phyloP scores from a whole-genome alignment of 73 alveolate genomes.

The Uronychia setigera region DNA sequence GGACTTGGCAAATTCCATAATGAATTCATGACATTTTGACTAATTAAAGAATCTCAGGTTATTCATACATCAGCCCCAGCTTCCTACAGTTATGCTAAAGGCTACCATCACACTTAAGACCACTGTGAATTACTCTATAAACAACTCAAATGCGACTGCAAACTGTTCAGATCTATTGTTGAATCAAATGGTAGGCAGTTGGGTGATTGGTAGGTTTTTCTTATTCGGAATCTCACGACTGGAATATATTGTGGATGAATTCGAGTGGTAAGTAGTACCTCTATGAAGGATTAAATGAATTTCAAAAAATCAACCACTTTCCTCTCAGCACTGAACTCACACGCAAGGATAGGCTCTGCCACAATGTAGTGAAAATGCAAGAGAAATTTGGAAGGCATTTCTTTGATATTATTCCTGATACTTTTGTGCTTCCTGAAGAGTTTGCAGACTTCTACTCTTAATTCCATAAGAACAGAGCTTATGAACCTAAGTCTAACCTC shows the following conservation, averaged over 20 bases:
- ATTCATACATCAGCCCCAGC: constrained; percentile 38
- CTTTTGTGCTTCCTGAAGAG: constrained; percentile 84
- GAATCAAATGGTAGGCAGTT: constrained; percentile 23
- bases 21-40: constrained; percentile 12
- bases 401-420: constrained; percentile 72
- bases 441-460: constrained; percentile 67
- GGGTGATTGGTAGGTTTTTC: constrained; percentile 29
- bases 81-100: constrained; percentile 41
- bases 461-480: constrained; percentile 43
- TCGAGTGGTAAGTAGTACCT: constrained; percentile 65
- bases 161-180: constrained; percentile 32
- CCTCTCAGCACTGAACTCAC: constrained; percentile 78
- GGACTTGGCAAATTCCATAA: constrained; percentile 10
- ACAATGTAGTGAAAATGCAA: constrained; percentile 64
- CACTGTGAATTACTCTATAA: constrained; percentile 14
- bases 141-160: constrained; percentile 47
- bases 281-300: constrained; percentile 71
- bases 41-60: constrained; percentile 18
- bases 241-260: constrained; percentile 65
- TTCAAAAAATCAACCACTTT: constrained; percentile 79
- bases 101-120: constrained; percentile 13
- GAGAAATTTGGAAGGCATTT: constrained; percentile 57
- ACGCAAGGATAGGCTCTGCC: constrained; percentile 77
- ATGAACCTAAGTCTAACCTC: constrained; percentile 44
- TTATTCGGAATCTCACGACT: constrained; percentile 45